Conservation (phyloP, 495 filamentous ascomycete species). For the Neurospora discreta region DNA sequence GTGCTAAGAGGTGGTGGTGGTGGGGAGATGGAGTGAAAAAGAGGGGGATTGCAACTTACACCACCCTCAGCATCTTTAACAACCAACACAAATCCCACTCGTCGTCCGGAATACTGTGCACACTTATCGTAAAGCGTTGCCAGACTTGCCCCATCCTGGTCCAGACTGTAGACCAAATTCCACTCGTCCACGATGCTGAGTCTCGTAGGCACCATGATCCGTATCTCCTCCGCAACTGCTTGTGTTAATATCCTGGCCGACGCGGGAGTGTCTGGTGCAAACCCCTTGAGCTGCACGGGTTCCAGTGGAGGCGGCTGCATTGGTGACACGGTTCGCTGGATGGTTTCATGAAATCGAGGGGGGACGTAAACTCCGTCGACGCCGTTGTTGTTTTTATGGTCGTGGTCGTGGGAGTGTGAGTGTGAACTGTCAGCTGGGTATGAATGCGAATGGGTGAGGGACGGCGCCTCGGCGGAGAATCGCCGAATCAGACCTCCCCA, state of each 20-base stretch:
- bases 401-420: conserved; percentile 7
- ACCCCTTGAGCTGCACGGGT: conserved; percentile 31
- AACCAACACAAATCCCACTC: conserved; percentile 79
- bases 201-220: conserved; percentile 74
- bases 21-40: background rate
- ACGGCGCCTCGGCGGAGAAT: conserved; percentile 19
- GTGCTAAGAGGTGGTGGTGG: background rate
- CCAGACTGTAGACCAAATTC: conserved; percentile 80
- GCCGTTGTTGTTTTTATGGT: conserved; percentile 16
- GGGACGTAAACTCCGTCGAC: conserved; percentile 31
- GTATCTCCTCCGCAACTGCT: conserved; percentile 83
- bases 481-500: conserved; percentile 27
- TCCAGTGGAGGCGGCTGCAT: conserved; percentile 34
- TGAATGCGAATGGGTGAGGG: conserved; percentile 1
- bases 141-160: conserved; percentile 81
- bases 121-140: conserved; percentile 77
- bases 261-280: conserved; percentile 24
- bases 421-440: conserved; percentile 15
- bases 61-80: conserved; percentile 65
- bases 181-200: conserved; percentile 81
- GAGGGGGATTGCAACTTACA: conserved; percentile 35
- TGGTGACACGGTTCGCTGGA: conserved; percentile 22
- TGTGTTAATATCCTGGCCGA: conserved; percentile 47
- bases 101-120: conserved; percentile 44
- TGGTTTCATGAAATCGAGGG: conserved; percentile 12